Base-by-base conservation (phyloP, 768 basidiomycete species). In the Auriculariales sp. region DNA sequence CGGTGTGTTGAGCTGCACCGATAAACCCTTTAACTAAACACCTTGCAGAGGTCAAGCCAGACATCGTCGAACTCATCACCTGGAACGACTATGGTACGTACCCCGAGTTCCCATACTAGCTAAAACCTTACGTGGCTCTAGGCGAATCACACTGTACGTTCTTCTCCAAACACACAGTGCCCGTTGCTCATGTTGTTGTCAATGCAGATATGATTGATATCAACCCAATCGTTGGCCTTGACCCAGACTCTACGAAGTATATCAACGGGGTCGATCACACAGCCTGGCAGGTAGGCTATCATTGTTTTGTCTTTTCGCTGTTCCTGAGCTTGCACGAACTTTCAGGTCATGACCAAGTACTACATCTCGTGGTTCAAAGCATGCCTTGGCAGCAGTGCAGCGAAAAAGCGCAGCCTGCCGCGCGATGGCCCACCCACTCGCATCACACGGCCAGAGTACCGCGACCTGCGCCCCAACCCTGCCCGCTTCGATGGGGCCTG, bases 61-160 rank as follows among this genome's bases (percentile, higher is more conserved):
- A 50, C 25, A 52, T 52, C 31, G 45, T 52, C 3, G 50, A 52
- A 24, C 47, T 52, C 33, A 46, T 50, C 14, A 50, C 49, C 15
- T 50, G 49, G 49, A 30, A 33, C 31, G 24, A 33, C 7, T 42
- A 45, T 15, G 30, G 15, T 9, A 6, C 22, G n/a, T n/a, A n/a
- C n/a, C n/a, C n/a, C n/a, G n/a, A n/a, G n/a, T n/a, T n/a, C n/a
- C n/a, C n/a, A n/a, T n/a, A n/a, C 15, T 15, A 7, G 10, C 25
- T 48, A 27, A 28, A 4, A 15, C 24, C 4, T 3, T 3, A 11
- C 28, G 39, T 36, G 11, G 49, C 35, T 28, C 39, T 36, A 27
- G 49, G 27, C 45, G 50, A 52, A 19, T 52, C 50, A 4, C 50
- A 52, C 46, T 52, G 45, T 44, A 25, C 5, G 39, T 44, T 22